Percentiles rank a stretch among this genome's conserved stretches.
Evolutionary conservation across 2,329 filamentous ascomycete genomes (phyloP).

Genomic region (Pseudocercospora crystallina): DNA sequence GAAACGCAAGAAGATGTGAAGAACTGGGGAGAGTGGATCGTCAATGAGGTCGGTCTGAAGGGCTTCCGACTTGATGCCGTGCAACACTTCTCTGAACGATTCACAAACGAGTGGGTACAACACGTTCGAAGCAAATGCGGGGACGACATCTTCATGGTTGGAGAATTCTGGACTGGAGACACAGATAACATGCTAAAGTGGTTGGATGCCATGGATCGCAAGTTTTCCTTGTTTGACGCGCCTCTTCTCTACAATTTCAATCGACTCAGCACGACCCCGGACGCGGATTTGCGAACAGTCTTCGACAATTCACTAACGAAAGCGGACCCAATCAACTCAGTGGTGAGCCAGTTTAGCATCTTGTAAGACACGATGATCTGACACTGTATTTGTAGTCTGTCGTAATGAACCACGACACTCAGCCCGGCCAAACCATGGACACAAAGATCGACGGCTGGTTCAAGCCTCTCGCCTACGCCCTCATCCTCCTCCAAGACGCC

Average conservation of each 20-base stretch:
- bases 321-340: slow-evolving; percentile 15
- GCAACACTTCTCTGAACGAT: slow-evolving; percentile 67
- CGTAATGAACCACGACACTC: slow-evolving; percentile 66
- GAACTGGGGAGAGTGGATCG: slow-evolving; percentile 67
- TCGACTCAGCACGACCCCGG: slow-evolving; percentile 48
- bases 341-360: not conserved
- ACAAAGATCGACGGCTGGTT: slow-evolving; percentile 66
- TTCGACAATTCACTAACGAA: slow-evolving; percentile 24
- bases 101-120: slow-evolving; percentile 62
- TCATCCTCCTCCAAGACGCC: slow-evolving; percentile 64
- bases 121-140: slow-evolving; percentile 43
- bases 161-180: slow-evolving; percentile 67
- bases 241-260: slow-evolving; percentile 68
- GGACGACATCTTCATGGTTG: slow-evolving; percentile 62
- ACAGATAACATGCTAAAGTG: slow-evolving; percentile 57
- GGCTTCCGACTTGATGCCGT: slow-evolving; percentile 70
- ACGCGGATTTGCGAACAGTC: slow-evolving; percentile 55
- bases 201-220: slow-evolving; percentile 45
- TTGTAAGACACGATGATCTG: too few relatives aligned
- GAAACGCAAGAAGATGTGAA: slow-evolving; percentile 65
- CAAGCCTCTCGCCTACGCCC: slow-evolving; percentile 68
- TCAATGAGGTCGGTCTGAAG: slow-evolving; percentile 57
- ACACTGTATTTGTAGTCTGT: slow-evolving; percentile 1
- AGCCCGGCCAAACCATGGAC: slow-evolving; percentile 62
- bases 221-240: slow-evolving; percentile 67